phyloP scores from a whole-genome alignment of 768 basidiomycete genomes.

The Leucosporidium creatinivorum region DNA sequence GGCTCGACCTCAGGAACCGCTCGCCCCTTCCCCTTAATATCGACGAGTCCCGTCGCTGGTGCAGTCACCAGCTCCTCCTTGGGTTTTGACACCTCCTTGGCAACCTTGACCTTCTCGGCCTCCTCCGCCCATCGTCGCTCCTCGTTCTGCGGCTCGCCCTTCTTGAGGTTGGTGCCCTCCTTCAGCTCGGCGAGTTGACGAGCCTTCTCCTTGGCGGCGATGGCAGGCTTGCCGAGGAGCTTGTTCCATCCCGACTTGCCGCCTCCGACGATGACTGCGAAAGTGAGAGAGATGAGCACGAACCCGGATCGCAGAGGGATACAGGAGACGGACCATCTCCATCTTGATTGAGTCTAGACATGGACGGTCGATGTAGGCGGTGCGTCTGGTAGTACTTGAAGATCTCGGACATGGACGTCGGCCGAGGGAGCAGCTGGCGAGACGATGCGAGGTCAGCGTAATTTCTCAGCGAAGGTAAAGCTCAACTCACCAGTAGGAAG shows the following conservation, averaged over 20 bases:
- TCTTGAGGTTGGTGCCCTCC: not conserved
- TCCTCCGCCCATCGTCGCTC: conserved; percentile 17
- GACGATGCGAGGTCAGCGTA: not conserved
- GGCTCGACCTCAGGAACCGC: conserved; percentile 3
- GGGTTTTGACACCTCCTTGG: conserved; percentile 1
- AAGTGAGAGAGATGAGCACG: not conserved
- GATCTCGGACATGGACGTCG: conserved; percentile 33
- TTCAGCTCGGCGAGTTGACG: not conserved
- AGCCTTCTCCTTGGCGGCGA: conserved; percentile 1
- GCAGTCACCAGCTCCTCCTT: too few species aligned
- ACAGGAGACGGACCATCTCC: conserved; percentile 25
- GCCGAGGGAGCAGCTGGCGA: conserved; percentile 29
- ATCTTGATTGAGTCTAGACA: conserved; percentile 34
- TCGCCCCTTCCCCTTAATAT: not conserved
- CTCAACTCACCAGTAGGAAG: conserved; percentile 26
- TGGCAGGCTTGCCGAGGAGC: conserved; percentile 9
- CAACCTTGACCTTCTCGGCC: not conserved
- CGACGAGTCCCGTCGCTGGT: not conserved
- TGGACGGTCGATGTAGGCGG: conserved; percentile 21
- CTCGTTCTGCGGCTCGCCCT: conserved; percentile 6
- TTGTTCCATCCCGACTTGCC: conserved; percentile 27
- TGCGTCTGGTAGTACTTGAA: conserved; percentile 29
- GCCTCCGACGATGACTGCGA: conserved; percentile 26
- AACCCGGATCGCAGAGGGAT: not conserved
- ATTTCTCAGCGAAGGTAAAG: too few species aligned